These are phyloP conservation scores for Arctostaphylos glauca DNA, from an alignment of 148 eudicot species.

Conservation along the genomic window DNA sequence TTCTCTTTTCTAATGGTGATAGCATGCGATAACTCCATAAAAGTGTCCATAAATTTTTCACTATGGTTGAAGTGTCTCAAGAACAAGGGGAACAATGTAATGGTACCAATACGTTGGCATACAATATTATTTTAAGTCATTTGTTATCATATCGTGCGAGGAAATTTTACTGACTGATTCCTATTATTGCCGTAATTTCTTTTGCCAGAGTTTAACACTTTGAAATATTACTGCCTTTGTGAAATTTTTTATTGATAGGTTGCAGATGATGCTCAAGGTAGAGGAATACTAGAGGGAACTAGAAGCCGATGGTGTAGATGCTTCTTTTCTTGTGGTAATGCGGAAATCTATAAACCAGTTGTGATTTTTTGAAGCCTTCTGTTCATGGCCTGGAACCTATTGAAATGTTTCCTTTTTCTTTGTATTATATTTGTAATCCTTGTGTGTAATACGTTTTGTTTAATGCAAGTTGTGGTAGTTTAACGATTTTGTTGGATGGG, in stretches of 20 bases:
- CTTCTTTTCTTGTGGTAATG: slow-evolving; percentile 80
- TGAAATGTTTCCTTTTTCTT: too few relatives aligned
- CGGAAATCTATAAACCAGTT: background rate
- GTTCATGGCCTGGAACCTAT: too few relatives aligned
- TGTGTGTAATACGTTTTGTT: too few relatives aligned
- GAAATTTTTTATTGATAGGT: slow-evolving; percentile 42
- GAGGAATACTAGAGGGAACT: slow-evolving; percentile 76
- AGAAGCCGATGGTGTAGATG: slow-evolving; percentile 80
- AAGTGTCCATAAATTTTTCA: background rate
- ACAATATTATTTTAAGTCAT: background rate
- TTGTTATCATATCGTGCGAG: background rate
- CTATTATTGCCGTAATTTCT: background rate
- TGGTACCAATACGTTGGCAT: background rate
- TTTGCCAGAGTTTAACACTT: background rate
- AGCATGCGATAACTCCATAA: background rate
- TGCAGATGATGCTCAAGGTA: slow-evolving; percentile 93
- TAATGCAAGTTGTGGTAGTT: too few relatives aligned
- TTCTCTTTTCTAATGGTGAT: background rate
- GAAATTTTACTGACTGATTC: background rate
- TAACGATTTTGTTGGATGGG: too few relatives aligned
- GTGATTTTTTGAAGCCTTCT: slow-evolving; percentile 52
- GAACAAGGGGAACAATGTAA: background rate
- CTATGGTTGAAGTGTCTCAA: background rate
- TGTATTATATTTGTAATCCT: too few relatives aligned
- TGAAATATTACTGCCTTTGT: background rate